Evolutionary conservation across 768 basidiomycete species (phyloP).

Genomic region (Podaxis carcinomalis): DNA sequence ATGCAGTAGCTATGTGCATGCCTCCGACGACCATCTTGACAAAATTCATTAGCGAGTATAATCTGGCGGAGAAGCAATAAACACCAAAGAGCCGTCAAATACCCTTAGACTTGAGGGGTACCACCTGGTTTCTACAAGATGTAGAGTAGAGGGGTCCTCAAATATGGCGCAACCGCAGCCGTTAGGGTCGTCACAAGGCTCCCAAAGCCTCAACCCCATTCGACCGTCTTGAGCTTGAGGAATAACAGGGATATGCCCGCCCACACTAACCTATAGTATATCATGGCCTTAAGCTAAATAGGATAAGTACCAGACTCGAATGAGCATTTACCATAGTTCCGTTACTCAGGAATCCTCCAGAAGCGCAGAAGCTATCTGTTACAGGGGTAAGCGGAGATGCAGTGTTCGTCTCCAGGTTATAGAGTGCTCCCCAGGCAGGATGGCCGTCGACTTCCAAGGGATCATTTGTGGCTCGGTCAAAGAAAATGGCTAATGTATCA

Average conservation of each 20-base stretch:
- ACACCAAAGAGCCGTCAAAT: slow-evolving; percentile 29
- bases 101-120: slow-evolving; percentile 34
- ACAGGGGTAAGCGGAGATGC: slow-evolving; percentile 28
- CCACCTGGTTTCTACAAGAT: slow-evolving; percentile 34
- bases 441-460: slow-evolving; percentile 37
- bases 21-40: slow-evolving; percentile 26
- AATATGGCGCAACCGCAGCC: slow-evolving; percentile 28
- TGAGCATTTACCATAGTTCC: slow-evolving; percentile 29
- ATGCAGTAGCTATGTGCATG: slow-evolving; percentile 34
- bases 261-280: slow-evolving; percentile 23
- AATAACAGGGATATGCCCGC: slow-evolving; percentile 25
- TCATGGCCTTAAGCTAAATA: neutral
- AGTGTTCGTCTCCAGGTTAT: slow-evolving; percentile 35
- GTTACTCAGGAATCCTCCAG: slow-evolving; percentile 36
- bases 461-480: slow-evolving; percentile 30
- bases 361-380: slow-evolving; percentile 38
- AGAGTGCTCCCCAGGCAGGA: slow-evolving; percentile 42
- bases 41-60: neutral
- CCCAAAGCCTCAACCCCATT: slow-evolving; percentile 32
- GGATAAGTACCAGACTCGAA: neutral
- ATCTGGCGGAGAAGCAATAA: slow-evolving; percentile 11
- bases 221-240: slow-evolving; percentile 27
- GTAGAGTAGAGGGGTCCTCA: slow-evolving; percentile 29
- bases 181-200: slow-evolving; percentile 29
- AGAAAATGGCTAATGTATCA: slow-evolving; percentile 25